Percentiles rank a stretch among this genome's conserved stretches.
Evolutionary conservation across 2,329 filamentous ascomycete species (phyloP).

Genomic region (Epichloe gansuensis): DNA sequence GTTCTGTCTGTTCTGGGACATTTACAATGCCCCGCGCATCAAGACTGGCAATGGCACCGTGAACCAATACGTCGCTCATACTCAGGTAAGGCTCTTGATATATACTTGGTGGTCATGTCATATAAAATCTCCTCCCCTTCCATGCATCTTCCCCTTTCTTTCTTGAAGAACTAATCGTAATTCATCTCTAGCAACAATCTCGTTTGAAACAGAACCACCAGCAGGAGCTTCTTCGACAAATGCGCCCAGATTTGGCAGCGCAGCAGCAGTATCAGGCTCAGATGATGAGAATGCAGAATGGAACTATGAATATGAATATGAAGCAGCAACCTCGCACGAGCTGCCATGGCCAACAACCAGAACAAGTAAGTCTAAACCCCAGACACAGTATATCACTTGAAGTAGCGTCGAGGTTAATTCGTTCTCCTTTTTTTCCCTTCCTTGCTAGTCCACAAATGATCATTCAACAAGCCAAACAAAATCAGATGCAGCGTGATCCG

Average conservation of each 20-base stretch:
- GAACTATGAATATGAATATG: conserved; percentile 42
- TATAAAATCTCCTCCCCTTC: neutral
- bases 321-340: conserved; percentile 55
- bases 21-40: conserved; percentile 70
- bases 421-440: neutral
- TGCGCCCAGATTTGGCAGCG: conserved; percentile 47
- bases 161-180: conserved; percentile 1
- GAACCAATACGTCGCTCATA: conserved; percentile 66
- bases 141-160: neutral
- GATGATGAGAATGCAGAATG: conserved; percentile 59
- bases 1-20: conserved; percentile 97
- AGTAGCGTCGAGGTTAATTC: neutral
- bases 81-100: conserved; percentile 47
- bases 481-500: conserved; percentile 77
- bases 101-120: neutral
- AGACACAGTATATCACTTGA: neutral
- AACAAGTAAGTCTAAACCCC: conserved; percentile 42
- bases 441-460: conserved; percentile 53
- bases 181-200: conserved; percentile 42
- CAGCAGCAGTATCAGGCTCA: conserved; percentile 45
- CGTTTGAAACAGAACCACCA: conserved; percentile 64
- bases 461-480: conserved; percentile 58
- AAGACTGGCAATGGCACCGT: conserved; percentile 51
- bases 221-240: conserved; percentile 62
- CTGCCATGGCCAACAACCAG: conserved; percentile 67